These are phyloP conservation scores for Dittrichia graveolens DNA, from an alignment of 129 eudicot genomes.

Conservation along the genomic window DNA sequence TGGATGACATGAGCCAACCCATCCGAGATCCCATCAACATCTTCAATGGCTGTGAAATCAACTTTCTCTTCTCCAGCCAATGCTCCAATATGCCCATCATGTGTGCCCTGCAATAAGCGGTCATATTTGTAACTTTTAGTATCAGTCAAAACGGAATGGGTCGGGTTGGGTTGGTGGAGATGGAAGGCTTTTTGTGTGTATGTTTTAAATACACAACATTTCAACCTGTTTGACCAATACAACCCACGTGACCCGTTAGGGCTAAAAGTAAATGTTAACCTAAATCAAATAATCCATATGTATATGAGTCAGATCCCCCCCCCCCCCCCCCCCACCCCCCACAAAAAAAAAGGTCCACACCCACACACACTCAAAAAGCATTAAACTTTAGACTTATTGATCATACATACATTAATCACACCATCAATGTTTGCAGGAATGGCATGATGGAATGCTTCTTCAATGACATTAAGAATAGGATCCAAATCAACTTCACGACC, in stretches of 20 bases:
- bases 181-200: background rate
- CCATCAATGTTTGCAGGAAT: conserved; percentile 46
- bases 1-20: conserved; percentile 56
- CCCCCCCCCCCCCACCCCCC: too few species aligned
- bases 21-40: conserved; percentile 63
- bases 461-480: conserved; percentile 53
- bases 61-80: conserved; percentile 49
- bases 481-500: conserved; percentile 65
- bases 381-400: background rate
- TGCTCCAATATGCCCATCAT: conserved; percentile 17
- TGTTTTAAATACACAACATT: background rate
- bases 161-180: background rate
- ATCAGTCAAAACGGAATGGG: background rate
- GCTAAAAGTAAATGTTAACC: background rate
- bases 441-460: conserved; percentile 59
- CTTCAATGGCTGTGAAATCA: conserved; percentile 39
- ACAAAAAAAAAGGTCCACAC: too few species aligned
- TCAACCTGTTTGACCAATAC: background rate
- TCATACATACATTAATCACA: conserved; percentile 46
- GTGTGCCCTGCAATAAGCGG: conserved; percentile 46
- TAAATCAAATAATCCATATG: background rate
- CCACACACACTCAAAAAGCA: too few species aligned
- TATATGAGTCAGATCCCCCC: background rate
- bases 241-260: background rate
- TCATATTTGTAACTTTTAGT: too few species aligned